Conservation (phyloP, 768 basidiomycete species). For the Lactifluus rugatus region DNA sequence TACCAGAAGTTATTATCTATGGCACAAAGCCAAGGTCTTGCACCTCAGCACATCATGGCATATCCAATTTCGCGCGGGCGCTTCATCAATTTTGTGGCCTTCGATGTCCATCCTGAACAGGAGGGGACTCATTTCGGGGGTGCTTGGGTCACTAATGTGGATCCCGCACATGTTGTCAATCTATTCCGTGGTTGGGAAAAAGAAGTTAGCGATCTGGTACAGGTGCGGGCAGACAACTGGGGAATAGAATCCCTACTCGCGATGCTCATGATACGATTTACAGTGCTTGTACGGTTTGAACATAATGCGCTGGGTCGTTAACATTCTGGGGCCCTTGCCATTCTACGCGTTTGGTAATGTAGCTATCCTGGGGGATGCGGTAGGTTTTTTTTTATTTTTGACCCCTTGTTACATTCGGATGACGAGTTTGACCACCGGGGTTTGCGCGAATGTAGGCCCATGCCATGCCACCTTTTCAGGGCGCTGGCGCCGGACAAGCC, state of each 20-base stretch:
- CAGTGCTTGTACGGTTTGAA: constrained; percentile 5
- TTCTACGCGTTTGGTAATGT: constrained; percentile 46
- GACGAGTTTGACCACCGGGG: neutral
- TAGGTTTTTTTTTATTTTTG: constrained; percentile 11
- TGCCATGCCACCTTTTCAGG: constrained; percentile 35
- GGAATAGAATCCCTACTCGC: no score
- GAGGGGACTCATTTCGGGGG: constrained; percentile 2
- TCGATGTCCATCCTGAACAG: constrained; percentile 6
- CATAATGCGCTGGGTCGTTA: constrained; percentile 50
- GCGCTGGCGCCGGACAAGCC: constrained; percentile 36
- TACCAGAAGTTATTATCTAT: constrained; percentile 15
- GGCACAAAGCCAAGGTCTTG: neutral
- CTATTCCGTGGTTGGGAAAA: constrained; percentile 10
- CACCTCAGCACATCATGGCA: constrained; percentile 44
- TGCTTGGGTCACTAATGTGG: constrained; percentile 2
- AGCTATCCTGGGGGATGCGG: constrained; percentile 36
- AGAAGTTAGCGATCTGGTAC: constrained; percentile 31
- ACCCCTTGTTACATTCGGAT: neutral
- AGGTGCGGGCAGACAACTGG: constrained; percentile 30
- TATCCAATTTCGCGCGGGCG: constrained; percentile 53
- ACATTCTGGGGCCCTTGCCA: constrained; percentile 42
- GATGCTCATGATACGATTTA: neutral
- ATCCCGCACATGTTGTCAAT: neutral
- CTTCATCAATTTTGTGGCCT: constrained; percentile 37
- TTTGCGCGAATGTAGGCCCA: constrained; percentile 23